phyloP scores from a whole-genome alignment of 2,329 filamentous ascomycete species.

The Paraphoma sp. region DNA sequence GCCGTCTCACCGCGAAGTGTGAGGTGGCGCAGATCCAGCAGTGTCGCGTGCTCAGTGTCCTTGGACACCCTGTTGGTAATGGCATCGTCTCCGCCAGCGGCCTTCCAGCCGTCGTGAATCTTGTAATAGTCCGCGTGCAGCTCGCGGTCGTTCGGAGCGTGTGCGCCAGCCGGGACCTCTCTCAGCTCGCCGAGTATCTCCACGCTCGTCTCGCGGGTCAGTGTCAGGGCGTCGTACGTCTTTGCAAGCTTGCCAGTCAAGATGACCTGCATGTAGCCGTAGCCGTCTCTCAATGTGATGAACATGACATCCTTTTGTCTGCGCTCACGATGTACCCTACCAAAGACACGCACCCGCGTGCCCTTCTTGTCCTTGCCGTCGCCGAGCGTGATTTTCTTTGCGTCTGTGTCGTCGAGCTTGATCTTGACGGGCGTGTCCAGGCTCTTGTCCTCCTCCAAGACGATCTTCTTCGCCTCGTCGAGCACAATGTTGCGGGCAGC shows the following conservation, averaged over 20 bases:
- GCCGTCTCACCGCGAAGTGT: constrained; percentile 84
- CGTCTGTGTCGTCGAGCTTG: constrained; percentile 74
- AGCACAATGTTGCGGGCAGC: constrained; percentile 73
- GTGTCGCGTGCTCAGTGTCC: constrained; percentile 72
- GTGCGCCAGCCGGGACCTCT: constrained; percentile 76
- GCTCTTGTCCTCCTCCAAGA: constrained; percentile 71
- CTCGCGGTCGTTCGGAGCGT: constrained; percentile 84
- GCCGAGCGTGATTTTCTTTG: constrained; percentile 61
- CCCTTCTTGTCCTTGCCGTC: constrained; percentile 64
- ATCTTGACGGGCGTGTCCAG: constrained; percentile 79
- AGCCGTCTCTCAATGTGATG: constrained; percentile 84
- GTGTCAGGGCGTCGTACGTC: constrained; percentile 87
- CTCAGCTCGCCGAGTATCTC: constrained; percentile 84
- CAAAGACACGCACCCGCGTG: constrained; percentile 78
- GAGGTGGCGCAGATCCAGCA: constrained; percentile 84
- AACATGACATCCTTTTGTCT: constrained; percentile 86
- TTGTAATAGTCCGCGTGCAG: constrained; percentile 89
- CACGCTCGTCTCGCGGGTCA: constrained; percentile 87
- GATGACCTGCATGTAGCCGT: constrained; percentile 84
- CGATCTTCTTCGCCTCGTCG: constrained; percentile 82
- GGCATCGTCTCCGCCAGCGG: constrained; percentile 86
- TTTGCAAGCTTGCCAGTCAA: constrained; percentile 82
- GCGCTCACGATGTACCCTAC: constrained; percentile 81
- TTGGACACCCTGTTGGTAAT: constrained; percentile 82
- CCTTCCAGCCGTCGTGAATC: constrained; percentile 70